Evolutionary conservation across 129 eudicot species (phyloP).

Genomic region (Logfia minima): DNA sequence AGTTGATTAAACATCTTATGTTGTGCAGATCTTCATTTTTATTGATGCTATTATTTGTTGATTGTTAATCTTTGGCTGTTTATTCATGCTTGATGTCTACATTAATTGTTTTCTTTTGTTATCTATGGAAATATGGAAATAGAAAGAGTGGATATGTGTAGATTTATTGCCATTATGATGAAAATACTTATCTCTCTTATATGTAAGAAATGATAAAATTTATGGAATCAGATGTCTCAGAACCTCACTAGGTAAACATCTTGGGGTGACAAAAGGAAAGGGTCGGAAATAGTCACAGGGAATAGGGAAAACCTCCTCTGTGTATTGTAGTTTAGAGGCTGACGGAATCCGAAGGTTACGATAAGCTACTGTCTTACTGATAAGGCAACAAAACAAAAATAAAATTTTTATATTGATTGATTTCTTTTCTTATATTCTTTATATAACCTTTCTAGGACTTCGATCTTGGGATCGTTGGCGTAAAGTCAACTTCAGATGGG

Average conservation of each 20-base stretch:
- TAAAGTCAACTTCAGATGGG: constrained; percentile 52
- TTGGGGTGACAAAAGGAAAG: no score
- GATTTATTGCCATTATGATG: constrained; percentile 15
- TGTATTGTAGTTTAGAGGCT: neutral
- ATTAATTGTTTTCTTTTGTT: neutral
- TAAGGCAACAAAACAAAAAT: neutral
- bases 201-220: neutral
- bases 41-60: neutral
- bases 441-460: constrained; percentile 41
- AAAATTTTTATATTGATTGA: neutral
- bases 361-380: neutral
- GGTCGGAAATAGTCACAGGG: no score
- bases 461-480: constrained; percentile 41
- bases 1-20: constrained; percentile 8
- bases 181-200: neutral
- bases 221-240: neutral
- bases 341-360: neutral
- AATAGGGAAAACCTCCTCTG: no score
- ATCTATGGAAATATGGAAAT: neutral
- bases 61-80: neutral
- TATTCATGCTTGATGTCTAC: constrained; percentile 1
- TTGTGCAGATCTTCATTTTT: neutral
- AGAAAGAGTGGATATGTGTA: neutral
- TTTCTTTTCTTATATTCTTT: neutral
- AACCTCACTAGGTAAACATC: no score